Evolutionary conservation across 2,329 filamentous ascomycete species (phyloP).

Genomic region (Elsinoe australis): DNA sequence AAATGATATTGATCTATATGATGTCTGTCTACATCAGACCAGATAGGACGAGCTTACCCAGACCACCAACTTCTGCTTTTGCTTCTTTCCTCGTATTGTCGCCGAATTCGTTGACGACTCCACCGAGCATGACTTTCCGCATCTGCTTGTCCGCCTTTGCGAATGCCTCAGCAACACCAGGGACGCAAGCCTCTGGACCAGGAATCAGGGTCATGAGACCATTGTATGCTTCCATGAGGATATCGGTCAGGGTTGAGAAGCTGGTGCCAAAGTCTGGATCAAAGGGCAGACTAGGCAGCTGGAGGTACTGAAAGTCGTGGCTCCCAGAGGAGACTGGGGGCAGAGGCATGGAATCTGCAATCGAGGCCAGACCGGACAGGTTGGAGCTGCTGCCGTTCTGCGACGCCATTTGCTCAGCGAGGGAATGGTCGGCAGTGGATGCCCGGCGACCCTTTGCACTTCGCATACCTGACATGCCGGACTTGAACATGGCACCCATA

Average conservation of each 20-base stretch:
- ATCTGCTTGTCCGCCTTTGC: slow-evolving; percentile 80
- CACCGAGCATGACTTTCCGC: slow-evolving; percentile 80
- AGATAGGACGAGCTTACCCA: slow-evolving; percentile 82
- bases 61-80: slow-evolving; percentile 72
- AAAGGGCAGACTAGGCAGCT: slow-evolving; percentile 89
- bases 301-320: slow-evolving; percentile 78
- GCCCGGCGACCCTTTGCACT: slow-evolving; percentile 38
- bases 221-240: slow-evolving; percentile 85
- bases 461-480: slow-evolving; percentile 31
- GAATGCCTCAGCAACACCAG: slow-evolving; percentile 69
- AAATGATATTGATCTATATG: not conserved
- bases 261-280: slow-evolving; percentile 97
- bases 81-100: slow-evolving; percentile 69
- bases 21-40: slow-evolving; percentile 58
- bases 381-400: slow-evolving; percentile 18
- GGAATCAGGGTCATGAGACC: slow-evolving; percentile 67
- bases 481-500: slow-evolving; percentile 51
- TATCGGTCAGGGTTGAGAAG: slow-evolving; percentile 90
- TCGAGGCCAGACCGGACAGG: slow-evolving; percentile 16
- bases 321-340: slow-evolving; percentile 53
- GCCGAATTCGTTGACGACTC: slow-evolving; percentile 87
- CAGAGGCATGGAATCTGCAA: slow-evolving; percentile 18
- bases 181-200: slow-evolving; percentile 57
- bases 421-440: slow-evolving; percentile 54
- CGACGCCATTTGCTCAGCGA: slow-evolving; percentile 34